Conservation (phyloP, 2,329 filamentous ascomycete genomes). For the Bipolaris zeicola region DNA sequence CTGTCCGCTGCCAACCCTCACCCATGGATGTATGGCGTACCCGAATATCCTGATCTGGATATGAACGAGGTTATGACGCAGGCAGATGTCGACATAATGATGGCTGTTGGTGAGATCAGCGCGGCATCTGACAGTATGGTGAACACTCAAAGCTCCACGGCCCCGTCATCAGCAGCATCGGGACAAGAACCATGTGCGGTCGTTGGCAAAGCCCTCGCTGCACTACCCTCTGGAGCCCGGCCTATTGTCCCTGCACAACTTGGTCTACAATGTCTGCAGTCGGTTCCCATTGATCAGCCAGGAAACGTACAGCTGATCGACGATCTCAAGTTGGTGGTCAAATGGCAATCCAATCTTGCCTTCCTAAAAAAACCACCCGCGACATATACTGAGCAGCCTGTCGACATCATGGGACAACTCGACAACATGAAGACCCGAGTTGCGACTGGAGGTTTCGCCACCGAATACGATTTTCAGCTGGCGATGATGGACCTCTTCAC, state of each 20-base stretch:
- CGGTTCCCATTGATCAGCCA: conserved; percentile 45
- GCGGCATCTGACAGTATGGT: conserved; percentile 20
- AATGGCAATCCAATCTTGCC: conserved; percentile 49
- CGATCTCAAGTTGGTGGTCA: conserved; percentile 43
- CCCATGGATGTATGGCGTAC: conserved; percentile 45
- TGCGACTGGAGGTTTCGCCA: conserved; percentile 36
- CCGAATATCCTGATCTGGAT: conserved; percentile 34
- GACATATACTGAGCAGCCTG: conserved; percentile 45
- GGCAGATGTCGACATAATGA: conserved; percentile 25
- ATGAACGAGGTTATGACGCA: conserved; percentile 35
- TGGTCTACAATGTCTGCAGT: conserved; percentile 42
- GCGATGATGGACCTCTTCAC: conserved; percentile 44
- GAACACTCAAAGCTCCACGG: conserved; percentile 19
- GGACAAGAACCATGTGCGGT: conserved; percentile 43
- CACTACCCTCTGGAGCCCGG: conserved; percentile 33
- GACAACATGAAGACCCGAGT: conserved; percentile 43
- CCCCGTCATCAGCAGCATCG: conserved; percentile 19
- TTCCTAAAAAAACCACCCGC: conserved; percentile 48
- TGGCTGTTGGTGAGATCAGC: conserved; percentile 24
- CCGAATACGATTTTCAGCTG: conserved; percentile 51
- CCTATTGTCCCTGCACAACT: conserved; percentile 43
- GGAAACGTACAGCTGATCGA: conserved; percentile 42
- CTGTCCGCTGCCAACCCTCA: conserved; percentile 29
- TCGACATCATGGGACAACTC: conserved; percentile 48
- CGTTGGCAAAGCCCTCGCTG: conserved; percentile 34